Evolutionary conservation across 148 eudicot genomes (phyloP), one percentile per base, ranked within the genome.

Genomic region (Hydrangea macrophylla): DNA sequence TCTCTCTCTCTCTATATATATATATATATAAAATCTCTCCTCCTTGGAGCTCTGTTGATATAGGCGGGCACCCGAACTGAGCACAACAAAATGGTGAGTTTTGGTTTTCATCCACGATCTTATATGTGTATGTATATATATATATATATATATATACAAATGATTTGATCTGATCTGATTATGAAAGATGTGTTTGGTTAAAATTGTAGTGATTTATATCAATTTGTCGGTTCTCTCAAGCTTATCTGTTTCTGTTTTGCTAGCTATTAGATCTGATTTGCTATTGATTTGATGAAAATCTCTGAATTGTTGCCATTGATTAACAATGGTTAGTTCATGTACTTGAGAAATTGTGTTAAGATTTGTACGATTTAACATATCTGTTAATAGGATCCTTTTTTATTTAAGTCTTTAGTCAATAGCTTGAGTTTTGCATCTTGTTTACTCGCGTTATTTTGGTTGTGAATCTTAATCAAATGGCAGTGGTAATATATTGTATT

Each of bases 1-100:
- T 22, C 53, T 48, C 18, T 42, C 42, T 23, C 58, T 25, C 44
- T 44, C 9, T 48, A 55, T 37, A 54, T 45, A 26, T 23, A 27
- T 60, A 28, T 36, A 36, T 48, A 28, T 65, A 28, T 32, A 12
- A 48, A 48, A 18, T 48, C 5, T 48, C 23, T 48, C 69, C 31
- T 40, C 35, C 17, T n/a, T 2, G 15, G 6, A 30, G 20, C 57
- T 53, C 70, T 54, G 59, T 48, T 18, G 53, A 48, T 48, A n/a
- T n/a, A n/a, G n/a, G n/a, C 1, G 53, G 17, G 23, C 23, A 2
- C 67, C 20, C 50, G 1, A 7, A 4, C 25, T 53, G 12, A 33
- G 33, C 18, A 30, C 55, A 11, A 58, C 44, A 24, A 66, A 4
- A 66, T 66, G 70, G 70, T 66, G 59, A 66, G 69, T 32, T 45